Evolutionary conservation across 208 protist genomes (phyloP), one percentile per base, ranked within the genome.

Genomic region (Vickermania spadyakhi): DNA sequence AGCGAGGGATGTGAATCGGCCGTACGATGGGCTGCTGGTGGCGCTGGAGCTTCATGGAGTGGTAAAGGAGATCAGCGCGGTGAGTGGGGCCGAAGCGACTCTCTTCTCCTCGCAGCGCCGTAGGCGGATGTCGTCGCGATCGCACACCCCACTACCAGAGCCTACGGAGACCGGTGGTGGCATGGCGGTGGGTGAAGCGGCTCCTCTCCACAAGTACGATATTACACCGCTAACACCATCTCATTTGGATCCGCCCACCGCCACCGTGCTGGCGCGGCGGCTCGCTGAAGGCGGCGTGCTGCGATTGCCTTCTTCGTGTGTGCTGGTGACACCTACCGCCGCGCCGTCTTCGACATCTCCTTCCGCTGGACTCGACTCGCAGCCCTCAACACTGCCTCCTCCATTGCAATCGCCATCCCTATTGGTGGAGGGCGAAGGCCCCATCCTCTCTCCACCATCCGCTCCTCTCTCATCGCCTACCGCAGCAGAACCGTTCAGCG

Each of bases 281-380:
- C 63, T 93, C 13, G 56, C 72, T 28, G 70, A 71, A 36, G 82
- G 78, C 25, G 81, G 81, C 0, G 82, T 90, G 68, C 63, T 93
- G 52, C 69, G 89, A 66, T 67, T 93, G 51, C 86, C 86, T 13
- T 70, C 82, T 26, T 56, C 54, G 7, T 84, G 75, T 54, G 86
- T 84, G 28, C 56, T 83, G 31, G 11, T 64, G 30, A 76, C 67
- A 52, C 13, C 68, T 3, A 68, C 56, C 49, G 80, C 22, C 36
- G 36, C 36, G 36, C 36, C 36, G 18, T 7, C 11, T 18, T 18
- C 11, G 11, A 18, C 7, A 45, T 45, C 36, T 7, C 36, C 7
- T 18, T 7, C 11, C 36, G 36, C 36, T 45, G 36, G 36, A 7
- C 11, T 18, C 7, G 18, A 7, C 36, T n/a, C 36, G 11, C 11